Evolutionary conservation across 345 rosid genomes (phyloP).

Genomic region (Eutrema yunnanense): DNA sequence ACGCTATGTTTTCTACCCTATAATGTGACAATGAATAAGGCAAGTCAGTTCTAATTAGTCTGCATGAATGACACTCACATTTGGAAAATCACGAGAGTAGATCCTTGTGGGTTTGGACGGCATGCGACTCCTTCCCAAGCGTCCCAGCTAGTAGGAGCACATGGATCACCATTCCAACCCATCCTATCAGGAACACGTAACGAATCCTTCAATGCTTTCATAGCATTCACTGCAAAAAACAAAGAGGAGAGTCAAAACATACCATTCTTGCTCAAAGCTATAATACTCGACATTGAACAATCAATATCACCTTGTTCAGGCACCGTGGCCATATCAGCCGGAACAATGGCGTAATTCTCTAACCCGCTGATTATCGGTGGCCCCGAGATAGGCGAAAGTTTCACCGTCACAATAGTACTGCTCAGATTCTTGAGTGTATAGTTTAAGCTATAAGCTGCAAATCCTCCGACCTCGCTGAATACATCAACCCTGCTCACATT

Average conservation of each 20-base stretch:
- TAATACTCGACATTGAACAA: background rate
- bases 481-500: slow-evolving; percentile 74
- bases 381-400: slow-evolving; percentile 50
- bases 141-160: slow-evolving; percentile 96
- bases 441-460: slow-evolving; percentile 50
- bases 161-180: slow-evolving; percentile 99
- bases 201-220: slow-evolving; percentile 88
- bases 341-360: slow-evolving; percentile 87
- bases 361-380: slow-evolving; percentile 71
- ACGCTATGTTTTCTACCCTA: background rate
- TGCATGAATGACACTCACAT: slow-evolving; percentile 47
- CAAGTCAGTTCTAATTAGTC: background rate
- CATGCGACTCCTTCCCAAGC: slow-evolving; percentile 99
- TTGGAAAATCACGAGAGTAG: slow-evolving; percentile 73
- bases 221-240: slow-evolving; percentile 58
- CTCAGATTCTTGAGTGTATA: slow-evolving; percentile 63
- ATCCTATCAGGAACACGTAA: slow-evolving; percentile 81
- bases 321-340: slow-evolving; percentile 67
- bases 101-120: slow-evolving; percentile 49
- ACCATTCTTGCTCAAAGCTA: background rate
- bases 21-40: background rate
- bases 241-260: background rate
- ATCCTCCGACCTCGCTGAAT: slow-evolving; percentile 53
- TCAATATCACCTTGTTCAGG: slow-evolving; percentile 65
- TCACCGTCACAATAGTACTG: slow-evolving; percentile 47